Base-by-base conservation (phyloP, 1,284 basidiomycete species). In the Entoloma clypeatum region DNA sequence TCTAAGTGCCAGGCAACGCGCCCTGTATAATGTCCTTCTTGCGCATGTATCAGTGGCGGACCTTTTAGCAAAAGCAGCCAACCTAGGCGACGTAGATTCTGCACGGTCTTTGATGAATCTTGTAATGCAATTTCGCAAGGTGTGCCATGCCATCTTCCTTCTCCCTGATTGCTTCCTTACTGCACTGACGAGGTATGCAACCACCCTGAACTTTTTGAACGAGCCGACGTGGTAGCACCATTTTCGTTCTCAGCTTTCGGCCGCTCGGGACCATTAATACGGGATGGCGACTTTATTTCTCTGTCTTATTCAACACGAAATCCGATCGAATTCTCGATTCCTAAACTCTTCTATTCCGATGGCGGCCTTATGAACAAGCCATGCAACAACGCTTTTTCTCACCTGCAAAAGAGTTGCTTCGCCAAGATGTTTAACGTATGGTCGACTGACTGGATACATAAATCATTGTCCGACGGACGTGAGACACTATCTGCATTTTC, bases 121-220 rank as follows among this genome's bases (percentile, higher is more conserved):
- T 49, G 95, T 99, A 50, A 99, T 99, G 96, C 96, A 99, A 65
- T 99, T 99, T 75, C 86, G 96, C 53, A 99, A 99, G 74, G 89
- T 86, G 36, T 28, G 61, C 52, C 11, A 19, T 22, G 13, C 23
- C 26, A 42, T 23, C 30, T 19, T 30, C 27, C 13, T 42, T 13
- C 13, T 33, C 29, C 24, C 19, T 36, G 26, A 31, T 17, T 14
- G 8, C 32, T 11, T 26, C 29, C 39, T 55, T 19, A 49, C 43
- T 30, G 31, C 25, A 31, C 27, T 18, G 50, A 6, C 29, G 42
- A 87, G 85, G 92, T 98, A 49, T 99, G 95, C 75, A 99, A 98
- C 57, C 96, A 99, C 57, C 96, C 96, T 0, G 96, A 99, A 62
- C 76, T 99, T 30, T 99, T 99, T 58, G 94, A 99, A 63, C 84